phyloP scores from a whole-genome alignment of 768 basidiomycete genomes.

The Hericium coralloides region DNA sequence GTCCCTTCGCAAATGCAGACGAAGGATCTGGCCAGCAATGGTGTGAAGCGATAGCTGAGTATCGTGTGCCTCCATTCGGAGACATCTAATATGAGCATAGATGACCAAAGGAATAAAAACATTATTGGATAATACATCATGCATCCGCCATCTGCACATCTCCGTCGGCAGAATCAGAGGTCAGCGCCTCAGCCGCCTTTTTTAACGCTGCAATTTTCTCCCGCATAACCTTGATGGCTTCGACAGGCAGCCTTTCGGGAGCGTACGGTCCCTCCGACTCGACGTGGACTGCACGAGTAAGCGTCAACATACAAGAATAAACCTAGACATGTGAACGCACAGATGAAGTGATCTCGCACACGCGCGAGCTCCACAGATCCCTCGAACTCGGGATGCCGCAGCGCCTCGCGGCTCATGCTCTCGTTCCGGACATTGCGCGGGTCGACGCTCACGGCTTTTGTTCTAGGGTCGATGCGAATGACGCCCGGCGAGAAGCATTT shows the following conservation, averaged over 20 bases:
- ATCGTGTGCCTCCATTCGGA: too few relatives aligned
- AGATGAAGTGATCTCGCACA: conserved; percentile 88
- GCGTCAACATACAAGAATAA: neutral
- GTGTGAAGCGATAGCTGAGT: neutral
- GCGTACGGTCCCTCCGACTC: conserved; percentile 88
- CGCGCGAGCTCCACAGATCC: conserved; percentile 76
- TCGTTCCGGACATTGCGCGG: conserved; percentile 66
- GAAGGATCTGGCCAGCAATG: neutral
- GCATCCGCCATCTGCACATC: conserved; percentile 49
- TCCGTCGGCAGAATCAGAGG: conserved; percentile 28
- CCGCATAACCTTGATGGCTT: conserved; percentile 75
- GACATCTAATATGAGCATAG: neutral
- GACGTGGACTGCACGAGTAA: conserved; percentile 53
- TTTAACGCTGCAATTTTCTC: conserved; percentile 60
- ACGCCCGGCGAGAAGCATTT: conserved; percentile 84
- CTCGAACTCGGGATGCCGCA: conserved; percentile 86
- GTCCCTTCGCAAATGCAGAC: too few relatives aligned
- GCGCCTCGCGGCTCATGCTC: conserved; percentile 84
- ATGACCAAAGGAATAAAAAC: neutral
- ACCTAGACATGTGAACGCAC: conserved; percentile 34
- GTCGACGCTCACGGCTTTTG: conserved; percentile 55
- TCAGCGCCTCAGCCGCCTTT: conserved; percentile 49
- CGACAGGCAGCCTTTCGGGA: conserved; percentile 75
- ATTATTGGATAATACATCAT: conserved; percentile 6
- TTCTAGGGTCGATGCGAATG: conserved; percentile 50